phyloP scores from a whole-genome alignment of 192 early-diverging fungal genomes.

The Kappamyces sp. region DNA sequence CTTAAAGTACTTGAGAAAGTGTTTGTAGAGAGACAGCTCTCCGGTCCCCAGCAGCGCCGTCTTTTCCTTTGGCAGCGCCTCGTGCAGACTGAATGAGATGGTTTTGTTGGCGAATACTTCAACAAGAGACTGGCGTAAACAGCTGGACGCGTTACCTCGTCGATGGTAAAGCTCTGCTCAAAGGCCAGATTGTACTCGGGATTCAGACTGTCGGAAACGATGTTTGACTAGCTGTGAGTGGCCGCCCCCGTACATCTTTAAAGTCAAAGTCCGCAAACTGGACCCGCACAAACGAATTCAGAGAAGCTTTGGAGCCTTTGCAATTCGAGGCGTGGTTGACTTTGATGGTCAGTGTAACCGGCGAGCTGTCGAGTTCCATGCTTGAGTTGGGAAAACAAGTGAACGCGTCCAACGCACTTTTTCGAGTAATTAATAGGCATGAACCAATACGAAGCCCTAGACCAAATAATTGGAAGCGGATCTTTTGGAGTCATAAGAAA shows the following conservation, averaged over 20 bases:
- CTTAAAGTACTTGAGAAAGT: constrained; percentile 38
- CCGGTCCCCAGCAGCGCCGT: constrained; percentile 44
- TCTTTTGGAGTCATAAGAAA: constrained; percentile 70
- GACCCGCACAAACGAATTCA: constrained; percentile 45
- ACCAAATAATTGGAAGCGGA: constrained; percentile 62
- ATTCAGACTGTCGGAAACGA: constrained; percentile 37
- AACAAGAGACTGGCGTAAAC: constrained; percentile 34
- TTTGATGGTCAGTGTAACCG: constrained; percentile 28
- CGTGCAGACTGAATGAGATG: constrained; percentile 43
- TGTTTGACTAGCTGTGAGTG: constrained; percentile 27
- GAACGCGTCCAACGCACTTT: constrained; percentile 1
- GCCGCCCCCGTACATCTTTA: constrained; percentile 41
- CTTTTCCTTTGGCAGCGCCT: constrained; percentile 59
- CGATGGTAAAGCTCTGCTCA: constrained; percentile 43
- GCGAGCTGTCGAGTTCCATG: too few relatives aligned
- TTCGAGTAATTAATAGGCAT: constrained; percentile 12
- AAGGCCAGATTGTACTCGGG: constrained; percentile 45
- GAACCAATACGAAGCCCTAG: constrained; percentile 58
- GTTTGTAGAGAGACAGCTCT: constrained; percentile 32
- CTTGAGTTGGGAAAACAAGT: too few relatives aligned
- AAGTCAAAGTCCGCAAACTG: constrained; percentile 57
- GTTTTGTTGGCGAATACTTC: constrained; percentile 52
- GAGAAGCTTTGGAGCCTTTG: constrained; percentile 44
- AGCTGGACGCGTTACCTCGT: constrained; percentile 37
- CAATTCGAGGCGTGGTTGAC: constrained; percentile 38